Evolutionary conservation across 1,284 basidiomycete genomes (phyloP).

Genomic region (Marasmius fiardii): DNA sequence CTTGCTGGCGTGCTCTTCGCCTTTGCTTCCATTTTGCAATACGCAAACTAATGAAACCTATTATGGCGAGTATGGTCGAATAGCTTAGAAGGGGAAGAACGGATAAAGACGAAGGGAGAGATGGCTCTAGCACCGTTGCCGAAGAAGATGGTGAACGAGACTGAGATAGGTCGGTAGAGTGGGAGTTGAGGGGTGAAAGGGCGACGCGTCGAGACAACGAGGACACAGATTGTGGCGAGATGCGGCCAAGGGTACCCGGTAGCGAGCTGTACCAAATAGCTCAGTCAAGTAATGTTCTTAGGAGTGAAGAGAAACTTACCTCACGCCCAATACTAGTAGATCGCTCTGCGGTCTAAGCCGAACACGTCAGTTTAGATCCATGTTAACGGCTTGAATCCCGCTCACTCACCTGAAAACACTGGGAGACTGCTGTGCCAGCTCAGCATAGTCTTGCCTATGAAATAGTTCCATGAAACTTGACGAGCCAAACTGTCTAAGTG

Average conservation of each 20-base stretch:
- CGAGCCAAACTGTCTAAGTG: background rate
- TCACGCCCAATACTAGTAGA: slow-evolving; percentile 1
- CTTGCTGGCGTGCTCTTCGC: slow-evolving; percentile 1
- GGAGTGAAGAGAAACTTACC: background rate
- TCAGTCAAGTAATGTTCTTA: background rate
- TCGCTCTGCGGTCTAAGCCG: slow-evolving; percentile 1
- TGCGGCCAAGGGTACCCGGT: background rate
- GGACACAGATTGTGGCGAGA: background rate
- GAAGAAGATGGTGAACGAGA: background rate
- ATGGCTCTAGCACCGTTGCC: background rate
- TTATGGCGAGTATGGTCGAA: slow-evolving; percentile 11
- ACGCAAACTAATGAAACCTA: slow-evolving; percentile 12
- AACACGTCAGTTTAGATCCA: background rate
- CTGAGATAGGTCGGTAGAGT: background rate
- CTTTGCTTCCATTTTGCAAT: slow-evolving; percentile 6
- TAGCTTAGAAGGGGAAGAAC: slow-evolving; percentile 12
- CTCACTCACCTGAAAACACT: background rate
- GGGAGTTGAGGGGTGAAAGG: background rate
- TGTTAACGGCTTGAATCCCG: too few relatives aligned
- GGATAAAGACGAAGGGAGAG: background rate
- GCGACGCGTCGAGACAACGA: background rate
- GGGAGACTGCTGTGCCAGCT: slow-evolving; percentile 2
- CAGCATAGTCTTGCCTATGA: background rate
- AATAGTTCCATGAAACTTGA: background rate
- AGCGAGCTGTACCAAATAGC: background rate